Percentiles rank a stretch among this genome's conserved stretches.
Evolutionary conservation across 2,329 filamentous ascomycete genomes (phyloP).

Genomic region (Sclerotinia sclerotiorum): DNA sequence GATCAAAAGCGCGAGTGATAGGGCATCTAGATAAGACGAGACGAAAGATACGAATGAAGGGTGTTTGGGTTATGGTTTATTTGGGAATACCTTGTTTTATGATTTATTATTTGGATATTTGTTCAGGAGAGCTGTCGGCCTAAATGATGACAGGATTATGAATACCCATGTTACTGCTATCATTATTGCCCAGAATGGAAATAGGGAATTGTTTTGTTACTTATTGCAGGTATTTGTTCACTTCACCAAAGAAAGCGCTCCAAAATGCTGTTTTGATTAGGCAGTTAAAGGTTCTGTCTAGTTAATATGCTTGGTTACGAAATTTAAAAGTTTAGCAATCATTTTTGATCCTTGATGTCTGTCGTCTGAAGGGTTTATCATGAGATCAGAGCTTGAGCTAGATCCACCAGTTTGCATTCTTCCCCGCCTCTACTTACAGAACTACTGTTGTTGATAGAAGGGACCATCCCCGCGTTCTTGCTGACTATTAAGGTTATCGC

Average conservation of each 20-base stretch:
- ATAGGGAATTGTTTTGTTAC: neutral
- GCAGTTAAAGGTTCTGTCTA: neutral
- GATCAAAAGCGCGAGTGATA: neutral
- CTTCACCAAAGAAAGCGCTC: neutral
- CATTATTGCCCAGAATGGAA: neutral
- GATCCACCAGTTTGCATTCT: neutral
- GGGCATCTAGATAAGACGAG: neutral
- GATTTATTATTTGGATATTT: neutral
- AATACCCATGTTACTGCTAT: neutral
- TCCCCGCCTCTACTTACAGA: neutral
- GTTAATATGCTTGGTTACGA: neutral
- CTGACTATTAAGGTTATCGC: neutral
- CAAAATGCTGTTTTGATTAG: neutral
- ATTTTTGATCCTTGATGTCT: neutral
- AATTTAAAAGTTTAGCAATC: neutral
- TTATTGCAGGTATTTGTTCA: neutral
- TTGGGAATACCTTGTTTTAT: neutral
- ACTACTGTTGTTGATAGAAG: neutral
- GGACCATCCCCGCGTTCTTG: neutral
- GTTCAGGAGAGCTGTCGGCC: neutral
- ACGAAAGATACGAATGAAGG: neutral
- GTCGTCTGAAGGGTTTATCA: neutral
- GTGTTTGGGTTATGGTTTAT: neutral
- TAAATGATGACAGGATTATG: neutral
- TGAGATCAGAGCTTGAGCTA: neutral